phyloP scores from a whole-genome alignment of 176 grass and related monocot species.

The Eragrostis curvula region DNA sequence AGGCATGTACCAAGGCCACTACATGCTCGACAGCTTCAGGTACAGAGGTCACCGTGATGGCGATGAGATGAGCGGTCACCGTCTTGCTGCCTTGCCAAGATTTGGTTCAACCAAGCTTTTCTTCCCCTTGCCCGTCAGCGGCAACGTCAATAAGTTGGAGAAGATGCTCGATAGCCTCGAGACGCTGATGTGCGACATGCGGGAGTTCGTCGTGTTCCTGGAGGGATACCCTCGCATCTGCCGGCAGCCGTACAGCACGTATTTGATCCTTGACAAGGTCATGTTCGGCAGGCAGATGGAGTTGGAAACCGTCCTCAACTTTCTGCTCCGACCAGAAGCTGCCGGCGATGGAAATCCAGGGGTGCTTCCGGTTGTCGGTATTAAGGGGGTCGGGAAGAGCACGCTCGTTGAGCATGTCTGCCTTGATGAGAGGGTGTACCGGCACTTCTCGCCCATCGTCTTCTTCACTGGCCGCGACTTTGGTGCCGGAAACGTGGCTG shows the following conservation, averaged over 20 bases:
- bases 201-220: too few species aligned
- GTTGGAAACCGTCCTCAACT: too few species aligned
- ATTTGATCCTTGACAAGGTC: too few species aligned
- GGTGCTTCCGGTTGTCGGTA: background rate
- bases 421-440: background rate
- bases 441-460: background rate
- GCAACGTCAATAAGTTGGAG: too few species aligned
- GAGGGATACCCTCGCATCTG: too few species aligned
- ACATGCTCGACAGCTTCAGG: conserved; percentile 41
- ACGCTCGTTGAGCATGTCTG: background rate
- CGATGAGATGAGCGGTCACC: background rate
- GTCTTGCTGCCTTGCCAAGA: background rate
- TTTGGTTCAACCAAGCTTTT: background rate
- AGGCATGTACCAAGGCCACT: conserved; percentile 45
- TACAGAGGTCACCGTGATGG: background rate
- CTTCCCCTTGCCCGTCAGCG: too few species aligned
- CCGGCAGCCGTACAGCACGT: too few species aligned
- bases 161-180: too few species aligned
- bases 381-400: background rate
- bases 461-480: background rate
- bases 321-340: too few species aligned
- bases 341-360: background rate
- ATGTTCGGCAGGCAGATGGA: too few species aligned
- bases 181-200: too few species aligned
- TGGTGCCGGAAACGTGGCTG: background rate